phyloP scores from a whole-genome alignment of 2,329 filamentous ascomycete genomes.

The Penicillium corylophilum region DNA sequence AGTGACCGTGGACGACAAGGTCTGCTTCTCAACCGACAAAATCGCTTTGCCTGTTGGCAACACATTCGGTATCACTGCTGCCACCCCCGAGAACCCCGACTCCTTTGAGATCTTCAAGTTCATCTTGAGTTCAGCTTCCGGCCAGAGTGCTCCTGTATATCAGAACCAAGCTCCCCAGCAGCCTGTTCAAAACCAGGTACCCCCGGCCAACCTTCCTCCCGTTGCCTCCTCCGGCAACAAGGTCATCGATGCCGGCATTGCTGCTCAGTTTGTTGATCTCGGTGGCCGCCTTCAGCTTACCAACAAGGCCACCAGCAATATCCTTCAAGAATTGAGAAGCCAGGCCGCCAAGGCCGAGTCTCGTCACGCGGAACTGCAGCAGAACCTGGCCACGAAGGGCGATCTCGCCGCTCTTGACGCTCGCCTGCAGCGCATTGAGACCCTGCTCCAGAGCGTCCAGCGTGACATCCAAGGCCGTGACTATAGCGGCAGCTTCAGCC shows the following conservation, averaged over 20 bases:
- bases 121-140: slow-evolving; percentile 61
- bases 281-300: slow-evolving; percentile 73
- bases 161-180: slow-evolving; percentile 15
- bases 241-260: slow-evolving; percentile 35
- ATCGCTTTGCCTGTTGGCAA: slow-evolving; percentile 77
- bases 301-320: slow-evolving; percentile 58
- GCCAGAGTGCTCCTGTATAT: slow-evolving; percentile 18
- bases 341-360: slow-evolving; percentile 54
- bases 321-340: slow-evolving; percentile 54
- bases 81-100: slow-evolving; percentile 86
- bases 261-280: slow-evolving; percentile 73
- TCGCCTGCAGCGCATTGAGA: slow-evolving; percentile 55
- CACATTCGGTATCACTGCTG: slow-evolving; percentile 81
- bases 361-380: slow-evolving; percentile 52
- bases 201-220: slow-evolving; percentile 37
- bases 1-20: slow-evolving; percentile 74
- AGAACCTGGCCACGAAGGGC: slow-evolving; percentile 37
- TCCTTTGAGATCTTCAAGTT: slow-evolving; percentile 93
- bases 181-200: slow-evolving; percentile 22
- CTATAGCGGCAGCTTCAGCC: slow-evolving; percentile 55
- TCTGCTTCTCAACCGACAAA: slow-evolving; percentile 80
- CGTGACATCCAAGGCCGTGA: slow-evolving; percentile 58
- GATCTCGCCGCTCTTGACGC: slow-evolving; percentile 44
- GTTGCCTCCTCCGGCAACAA: slow-evolving; percentile 36
- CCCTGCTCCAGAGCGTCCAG: slow-evolving; percentile 50